Percentiles rank a stretch among this genome's conserved stretches.
Evolutionary conservation across 75 land plant species (phyloP).

Genomic region (Sequoiadendron giganteum): DNA sequence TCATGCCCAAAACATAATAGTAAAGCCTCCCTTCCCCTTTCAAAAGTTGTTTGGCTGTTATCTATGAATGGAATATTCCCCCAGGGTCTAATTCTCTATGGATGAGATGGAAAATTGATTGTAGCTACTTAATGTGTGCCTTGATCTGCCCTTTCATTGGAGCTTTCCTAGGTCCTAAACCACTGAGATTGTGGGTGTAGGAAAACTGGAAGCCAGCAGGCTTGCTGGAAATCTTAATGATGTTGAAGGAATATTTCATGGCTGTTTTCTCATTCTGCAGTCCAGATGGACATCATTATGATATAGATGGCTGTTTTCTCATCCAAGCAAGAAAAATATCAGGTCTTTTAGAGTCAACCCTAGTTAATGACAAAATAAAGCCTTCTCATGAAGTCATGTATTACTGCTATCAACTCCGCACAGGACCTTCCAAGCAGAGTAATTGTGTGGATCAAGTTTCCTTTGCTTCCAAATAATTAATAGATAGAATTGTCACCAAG

Average conservation of each 20-base stretch:
- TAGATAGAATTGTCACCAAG: no score
- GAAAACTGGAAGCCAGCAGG: neutral
- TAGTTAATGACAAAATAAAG: neutral
- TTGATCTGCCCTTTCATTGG: neutral
- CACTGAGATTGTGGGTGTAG: neutral
- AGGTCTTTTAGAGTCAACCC: neutral
- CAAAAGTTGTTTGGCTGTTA: neutral
- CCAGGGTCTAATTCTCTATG: neutral
- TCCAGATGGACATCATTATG: no score
- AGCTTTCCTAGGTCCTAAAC: neutral
- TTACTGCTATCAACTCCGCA: no score
- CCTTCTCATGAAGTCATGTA: neutral
- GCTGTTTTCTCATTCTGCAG: neutral
- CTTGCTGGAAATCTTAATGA: neutral
- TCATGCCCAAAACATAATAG: neutral
- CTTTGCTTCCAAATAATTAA: no score
- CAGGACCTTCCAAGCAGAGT: no score
- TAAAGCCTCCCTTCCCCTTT: neutral
- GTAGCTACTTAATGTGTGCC: neutral
- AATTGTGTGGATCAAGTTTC: no score
- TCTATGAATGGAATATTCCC: neutral
- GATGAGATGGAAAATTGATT: neutral
- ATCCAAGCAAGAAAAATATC: neutral
- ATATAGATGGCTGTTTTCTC: neutral
- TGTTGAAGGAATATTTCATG: neutral